Percentiles rank a stretch among this genome's conserved stretches.
Conservation (phyloP, 106 monocot genomes). For the Phalaenopsis equestris region DNA sequence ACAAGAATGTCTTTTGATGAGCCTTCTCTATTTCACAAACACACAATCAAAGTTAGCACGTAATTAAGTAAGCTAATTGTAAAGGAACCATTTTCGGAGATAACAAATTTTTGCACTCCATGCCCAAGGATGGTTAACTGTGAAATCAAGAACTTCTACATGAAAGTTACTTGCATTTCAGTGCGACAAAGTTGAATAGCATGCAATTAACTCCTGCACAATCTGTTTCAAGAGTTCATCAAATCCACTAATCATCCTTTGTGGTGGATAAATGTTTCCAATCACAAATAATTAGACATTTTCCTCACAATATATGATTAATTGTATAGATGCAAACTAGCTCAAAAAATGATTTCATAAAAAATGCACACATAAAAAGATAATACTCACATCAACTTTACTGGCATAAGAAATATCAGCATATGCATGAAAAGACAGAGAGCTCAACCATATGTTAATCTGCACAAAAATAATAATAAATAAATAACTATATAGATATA, state of each 20-base stretch:
- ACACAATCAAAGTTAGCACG: no score
- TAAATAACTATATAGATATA: no score
- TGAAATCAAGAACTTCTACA: not conserved
- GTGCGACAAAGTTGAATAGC: not conserved
- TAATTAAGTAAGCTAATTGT: not conserved
- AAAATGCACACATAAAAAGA: not conserved
- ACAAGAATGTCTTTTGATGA: no score
- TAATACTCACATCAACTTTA: constrained; percentile 59
- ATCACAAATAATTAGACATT: not conserved
- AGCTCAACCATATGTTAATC: constrained; percentile 81
- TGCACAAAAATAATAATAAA: constrained; percentile 23
- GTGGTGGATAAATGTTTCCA: not conserved
- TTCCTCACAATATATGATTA: not conserved
- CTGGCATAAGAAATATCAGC: constrained; percentile 63
- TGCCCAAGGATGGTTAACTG: not conserved
- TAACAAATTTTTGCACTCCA: not conserved
- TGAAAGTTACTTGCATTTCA: not conserved
- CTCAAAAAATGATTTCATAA: not conserved
- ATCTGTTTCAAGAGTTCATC: not conserved
- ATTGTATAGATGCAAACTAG: not conserved
- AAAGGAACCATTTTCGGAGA: not conserved
- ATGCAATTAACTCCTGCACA: not conserved
- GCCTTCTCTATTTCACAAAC: no score
- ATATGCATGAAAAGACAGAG: constrained; percentile 73
- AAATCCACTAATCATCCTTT: not conserved